These are phyloP conservation scores for Colletotrichum sp. DNA, from an alignment of 2,329 filamentous ascomycete species.

Conservation along the genomic window DNA sequence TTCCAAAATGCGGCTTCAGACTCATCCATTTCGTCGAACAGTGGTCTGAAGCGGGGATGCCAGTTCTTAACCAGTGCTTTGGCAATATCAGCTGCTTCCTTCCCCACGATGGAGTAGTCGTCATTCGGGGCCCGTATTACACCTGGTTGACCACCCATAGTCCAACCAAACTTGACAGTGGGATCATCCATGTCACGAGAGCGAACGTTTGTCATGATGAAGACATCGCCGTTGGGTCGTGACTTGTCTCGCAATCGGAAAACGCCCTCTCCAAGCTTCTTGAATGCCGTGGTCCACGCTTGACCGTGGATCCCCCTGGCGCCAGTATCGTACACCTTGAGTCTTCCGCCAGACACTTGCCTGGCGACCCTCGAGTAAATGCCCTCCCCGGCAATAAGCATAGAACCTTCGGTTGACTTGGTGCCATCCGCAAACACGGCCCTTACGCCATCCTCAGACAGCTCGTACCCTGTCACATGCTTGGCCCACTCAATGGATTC, in stretches of 20 bases:
- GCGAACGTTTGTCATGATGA: slow-evolving; percentile 68
- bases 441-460: slow-evolving; percentile 57
- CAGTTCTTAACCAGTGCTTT: background rate
- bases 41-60: background rate
- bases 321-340: background rate
- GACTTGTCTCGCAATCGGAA: slow-evolving; percentile 57
- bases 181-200: slow-evolving; percentile 64
- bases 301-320: slow-evolving; percentile 65
- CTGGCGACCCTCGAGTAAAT: slow-evolving; percentile 64
- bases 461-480: slow-evolving; percentile 63
- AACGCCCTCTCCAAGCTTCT: slow-evolving; percentile 66
- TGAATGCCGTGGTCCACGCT: slow-evolving; percentile 66
- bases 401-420: slow-evolving; percentile 61
- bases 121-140: slow-evolving; percentile 63
- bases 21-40: background rate
- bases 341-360: slow-evolving; percentile 58
- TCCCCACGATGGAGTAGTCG: slow-evolving; percentile 56
- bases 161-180: slow-evolving; percentile 65
- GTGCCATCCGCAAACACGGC: slow-evolving; percentile 65
- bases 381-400: slow-evolving; percentile 68
- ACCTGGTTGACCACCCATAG: slow-evolving; percentile 62
- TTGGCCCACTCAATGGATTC: slow-evolving; percentile 58
- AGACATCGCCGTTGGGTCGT: slow-evolving; percentile 50
- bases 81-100: background rate
- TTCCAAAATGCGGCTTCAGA: slow-evolving; percentile 60